These are phyloP conservation scores for Penicilliopsis zonata DNA, from an alignment of 495 filamentous ascomycete genomes.

Conservation along the genomic window DNA sequence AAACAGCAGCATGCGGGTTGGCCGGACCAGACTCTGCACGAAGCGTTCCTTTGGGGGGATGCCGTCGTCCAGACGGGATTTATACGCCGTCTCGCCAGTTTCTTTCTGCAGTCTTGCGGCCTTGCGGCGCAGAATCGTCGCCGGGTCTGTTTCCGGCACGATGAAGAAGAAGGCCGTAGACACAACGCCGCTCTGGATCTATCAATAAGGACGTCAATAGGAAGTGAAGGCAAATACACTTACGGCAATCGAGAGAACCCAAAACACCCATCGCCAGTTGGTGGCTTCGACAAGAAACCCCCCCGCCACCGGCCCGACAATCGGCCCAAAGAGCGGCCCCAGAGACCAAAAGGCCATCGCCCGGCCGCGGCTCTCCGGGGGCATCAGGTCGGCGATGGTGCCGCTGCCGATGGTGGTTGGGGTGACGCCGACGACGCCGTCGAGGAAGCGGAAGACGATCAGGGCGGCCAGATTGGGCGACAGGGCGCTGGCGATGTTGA, in stretches of 20 bases:
- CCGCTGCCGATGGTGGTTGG: constrained; percentile 41
- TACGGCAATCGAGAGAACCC: constrained; percentile 24
- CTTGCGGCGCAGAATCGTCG: constrained; percentile 48
- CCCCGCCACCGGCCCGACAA: constrained; percentile 35
- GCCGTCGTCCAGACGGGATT: constrained; percentile 39
- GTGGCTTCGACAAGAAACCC: constrained; percentile 36
- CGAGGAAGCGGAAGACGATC: constrained; percentile 40
- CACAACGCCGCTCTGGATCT: constrained; percentile 17
- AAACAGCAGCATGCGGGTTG: constrained; percentile 42
- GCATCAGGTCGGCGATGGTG: constrained; percentile 42
- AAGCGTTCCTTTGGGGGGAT: constrained; percentile 34
- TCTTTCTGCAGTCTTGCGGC: constrained; percentile 41
- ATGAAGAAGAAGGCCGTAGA: constrained; percentile 28
- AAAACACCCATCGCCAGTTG: constrained; percentile 58
- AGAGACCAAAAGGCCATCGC: constrained; percentile 16
- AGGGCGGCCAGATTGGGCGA: constrained; percentile 32
- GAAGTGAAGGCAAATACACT: background rate
- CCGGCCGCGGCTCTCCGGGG: constrained; percentile 32
- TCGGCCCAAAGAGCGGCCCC: constrained; percentile 33
- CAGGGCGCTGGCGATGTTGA: constrained; percentile 39
- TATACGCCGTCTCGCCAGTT: constrained; percentile 42
- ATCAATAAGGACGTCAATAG: background rate
- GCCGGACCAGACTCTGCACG: constrained; percentile 41
- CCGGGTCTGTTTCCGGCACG: constrained; percentile 54
- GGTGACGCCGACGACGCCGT: constrained; percentile 34